Evolutionary conservation across 2,329 filamentous ascomycete species (phyloP).

Genomic region (Diaporthe citriasiana): DNA sequence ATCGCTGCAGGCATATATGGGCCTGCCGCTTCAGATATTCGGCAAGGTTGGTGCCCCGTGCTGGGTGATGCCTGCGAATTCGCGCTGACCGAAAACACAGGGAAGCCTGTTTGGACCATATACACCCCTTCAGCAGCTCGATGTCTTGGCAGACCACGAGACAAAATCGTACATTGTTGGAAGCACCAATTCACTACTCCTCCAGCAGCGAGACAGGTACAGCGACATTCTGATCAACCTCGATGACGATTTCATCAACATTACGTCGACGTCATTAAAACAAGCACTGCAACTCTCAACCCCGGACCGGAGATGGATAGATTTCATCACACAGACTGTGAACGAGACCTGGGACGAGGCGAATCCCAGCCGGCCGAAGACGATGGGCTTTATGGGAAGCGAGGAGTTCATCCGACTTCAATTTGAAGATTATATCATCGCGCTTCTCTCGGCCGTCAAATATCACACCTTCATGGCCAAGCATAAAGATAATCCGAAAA

Average conservation of each 20-base stretch:
- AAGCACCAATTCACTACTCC: constrained; percentile 92
- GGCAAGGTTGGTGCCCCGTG: constrained; percentile 75
- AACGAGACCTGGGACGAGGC: constrained; percentile 97
- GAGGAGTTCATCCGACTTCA: constrained; percentile 98
- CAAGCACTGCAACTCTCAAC: constrained; percentile 83
- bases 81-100: constrained; percentile 56
- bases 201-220: constrained; percentile 96
- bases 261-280: constrained; percentile 84
- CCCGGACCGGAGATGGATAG: constrained; percentile 95
- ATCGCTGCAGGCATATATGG: constrained; percentile 94
- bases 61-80: constrained; percentile 31
- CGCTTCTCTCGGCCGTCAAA: constrained; percentile 88
- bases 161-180: constrained; percentile 98
- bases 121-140: constrained; percentile 94
- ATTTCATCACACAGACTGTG: constrained; percentile 92
- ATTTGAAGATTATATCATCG: constrained; percentile 96
- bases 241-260: constrained; percentile 88
- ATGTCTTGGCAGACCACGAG: constrained; percentile 90
- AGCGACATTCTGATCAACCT: constrained; percentile 97
- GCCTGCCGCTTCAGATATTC: constrained; percentile 93
- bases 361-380: constrained; percentile 91
- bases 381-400: constrained; percentile 93
- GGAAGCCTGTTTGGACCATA: constrained; percentile 97
- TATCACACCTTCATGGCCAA: constrained; percentile 80
- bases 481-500: constrained; percentile 69